phyloP scores from a whole-genome alignment of 202 grass and related monocot species.

The Eragrostis tef region DNA sequence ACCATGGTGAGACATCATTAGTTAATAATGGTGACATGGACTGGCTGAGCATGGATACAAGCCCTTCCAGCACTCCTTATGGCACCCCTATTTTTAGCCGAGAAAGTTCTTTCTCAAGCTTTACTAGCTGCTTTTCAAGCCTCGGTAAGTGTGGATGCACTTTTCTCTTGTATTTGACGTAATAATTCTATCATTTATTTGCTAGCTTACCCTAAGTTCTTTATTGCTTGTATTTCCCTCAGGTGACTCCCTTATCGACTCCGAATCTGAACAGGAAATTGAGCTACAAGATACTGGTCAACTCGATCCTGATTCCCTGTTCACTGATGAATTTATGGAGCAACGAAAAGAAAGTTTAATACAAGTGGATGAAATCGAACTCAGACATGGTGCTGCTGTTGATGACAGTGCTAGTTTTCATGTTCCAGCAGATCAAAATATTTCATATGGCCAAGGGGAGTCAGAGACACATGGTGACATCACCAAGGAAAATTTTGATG shows the following conservation, averaged over 20 bases:
- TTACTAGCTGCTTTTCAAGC: constrained; percentile 72
- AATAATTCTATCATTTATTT: constrained; percentile 31
- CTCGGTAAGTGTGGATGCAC: constrained; percentile 53
- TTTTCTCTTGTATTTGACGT: constrained; percentile 36
- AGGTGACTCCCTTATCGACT: constrained; percentile 54
- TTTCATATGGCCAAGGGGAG: constrained; percentile 36
- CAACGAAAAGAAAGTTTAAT: constrained; percentile 17
- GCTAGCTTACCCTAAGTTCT: constrained; percentile 35
- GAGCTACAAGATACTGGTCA: constrained; percentile 51
- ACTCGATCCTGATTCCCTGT: constrained; percentile 26
- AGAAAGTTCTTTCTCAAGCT: constrained; percentile 68
- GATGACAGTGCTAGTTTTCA: constrained; percentile 27
- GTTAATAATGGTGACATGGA: constrained; percentile 39
- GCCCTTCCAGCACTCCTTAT: constrained; percentile 57
- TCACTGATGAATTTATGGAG: constrained; percentile 36
- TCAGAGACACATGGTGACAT: constrained; percentile 30
- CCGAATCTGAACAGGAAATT: constrained; percentile 57
- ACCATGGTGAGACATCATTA: constrained; percentile 46
- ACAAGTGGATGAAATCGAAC: constrained; percentile 40
- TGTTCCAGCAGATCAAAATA: constrained; percentile 35
- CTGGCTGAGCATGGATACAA: constrained; percentile 38
- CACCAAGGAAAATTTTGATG: constrained; percentile 32
- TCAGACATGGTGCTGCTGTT: neutral
- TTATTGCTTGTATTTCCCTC: constrained; percentile 39
- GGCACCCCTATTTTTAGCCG: constrained; percentile 59